Evolutionary conservation across 176 grass and related monocot species (phyloP).

Genomic region (Hyparrhenia diplandra): DNA sequence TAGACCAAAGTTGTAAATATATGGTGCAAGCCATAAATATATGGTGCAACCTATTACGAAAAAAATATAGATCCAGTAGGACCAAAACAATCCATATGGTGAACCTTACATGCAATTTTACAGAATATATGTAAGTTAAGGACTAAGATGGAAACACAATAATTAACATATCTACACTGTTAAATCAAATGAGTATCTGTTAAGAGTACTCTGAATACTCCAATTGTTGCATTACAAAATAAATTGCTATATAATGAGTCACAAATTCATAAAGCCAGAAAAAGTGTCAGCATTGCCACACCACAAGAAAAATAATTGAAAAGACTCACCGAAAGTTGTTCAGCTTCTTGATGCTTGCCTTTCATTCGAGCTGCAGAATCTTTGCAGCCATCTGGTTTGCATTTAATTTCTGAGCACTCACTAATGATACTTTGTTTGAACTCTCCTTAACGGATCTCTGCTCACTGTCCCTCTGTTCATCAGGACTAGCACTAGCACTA

Average conservation of each 20-base stretch:
- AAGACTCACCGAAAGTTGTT: slow-evolving; percentile 74
- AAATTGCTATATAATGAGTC: slow-evolving; percentile 8
- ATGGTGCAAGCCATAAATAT: neutral
- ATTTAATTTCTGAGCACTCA: slow-evolving; percentile 53
- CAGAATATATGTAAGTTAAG: too few relatives aligned
- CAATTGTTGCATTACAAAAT: neutral
- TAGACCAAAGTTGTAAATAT: too few relatives aligned
- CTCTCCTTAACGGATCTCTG: slow-evolving; percentile 30
- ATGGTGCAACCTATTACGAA: neutral
- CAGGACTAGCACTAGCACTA: slow-evolving; percentile 18
- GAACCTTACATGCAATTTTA: neutral
- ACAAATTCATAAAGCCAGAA: neutral
- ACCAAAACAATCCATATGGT: neutral
- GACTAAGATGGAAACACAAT: neutral
- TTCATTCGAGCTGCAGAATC: slow-evolving; percentile 48
- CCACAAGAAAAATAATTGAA: slow-evolving; percentile 21
- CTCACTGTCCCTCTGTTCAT: slow-evolving; percentile 18
- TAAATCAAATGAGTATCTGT: neutral
- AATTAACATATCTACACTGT: neutral
- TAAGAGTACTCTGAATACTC: neutral
- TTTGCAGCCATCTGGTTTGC: slow-evolving; percentile 92
- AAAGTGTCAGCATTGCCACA: slow-evolving; percentile 14
- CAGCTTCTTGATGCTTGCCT: too few relatives aligned
- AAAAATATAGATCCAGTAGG: neutral
- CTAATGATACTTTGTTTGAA: slow-evolving; percentile 26